A percentile compares a stretch with the other conserved stretches of the same genome.
These are phyloP conservation scores for Colletotrichum incanum DNA, from an alignment of 2,329 filamentous ascomycete genomes.

Conservation along the genomic window DNA sequence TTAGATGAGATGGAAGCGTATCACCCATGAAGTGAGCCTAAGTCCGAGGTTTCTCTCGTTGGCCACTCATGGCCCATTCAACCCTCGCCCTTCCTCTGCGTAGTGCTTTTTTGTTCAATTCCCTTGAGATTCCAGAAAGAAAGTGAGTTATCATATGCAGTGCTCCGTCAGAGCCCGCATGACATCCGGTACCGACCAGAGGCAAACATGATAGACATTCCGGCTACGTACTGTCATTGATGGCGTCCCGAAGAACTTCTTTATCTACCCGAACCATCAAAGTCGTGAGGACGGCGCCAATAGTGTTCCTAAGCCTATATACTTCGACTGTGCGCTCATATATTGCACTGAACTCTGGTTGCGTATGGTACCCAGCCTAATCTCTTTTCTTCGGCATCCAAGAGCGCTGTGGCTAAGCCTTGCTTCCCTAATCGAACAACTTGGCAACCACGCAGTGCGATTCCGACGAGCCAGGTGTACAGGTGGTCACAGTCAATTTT, in stretches of 20 bases:
- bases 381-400: neutral
- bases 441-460: neutral
- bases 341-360: neutral
- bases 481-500: conserved; percentile 5
- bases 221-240: neutral
- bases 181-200: neutral
- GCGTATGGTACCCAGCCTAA: neutral
- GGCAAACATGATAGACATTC: conserved; percentile 7
- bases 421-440: neutral
- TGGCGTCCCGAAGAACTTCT: neutral
- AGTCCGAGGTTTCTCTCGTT: neutral
- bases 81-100: neutral
- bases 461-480: neutral
- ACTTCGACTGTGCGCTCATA: no score
- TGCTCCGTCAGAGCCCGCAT: conserved; percentile 8
- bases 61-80: neutral
- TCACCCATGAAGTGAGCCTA: neutral
- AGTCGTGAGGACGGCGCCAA: neutral
- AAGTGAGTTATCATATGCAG: conserved; percentile 32
- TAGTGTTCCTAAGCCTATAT: neutral
- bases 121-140: neutral
- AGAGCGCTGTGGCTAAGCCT: neutral
- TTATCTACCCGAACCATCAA: neutral
- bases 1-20: neutral
- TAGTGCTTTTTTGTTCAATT: neutral